Base-by-base conservation (phyloP, 2,329 filamentous ascomycete genomes). In the Penicillium sclerotigenum region DNA sequence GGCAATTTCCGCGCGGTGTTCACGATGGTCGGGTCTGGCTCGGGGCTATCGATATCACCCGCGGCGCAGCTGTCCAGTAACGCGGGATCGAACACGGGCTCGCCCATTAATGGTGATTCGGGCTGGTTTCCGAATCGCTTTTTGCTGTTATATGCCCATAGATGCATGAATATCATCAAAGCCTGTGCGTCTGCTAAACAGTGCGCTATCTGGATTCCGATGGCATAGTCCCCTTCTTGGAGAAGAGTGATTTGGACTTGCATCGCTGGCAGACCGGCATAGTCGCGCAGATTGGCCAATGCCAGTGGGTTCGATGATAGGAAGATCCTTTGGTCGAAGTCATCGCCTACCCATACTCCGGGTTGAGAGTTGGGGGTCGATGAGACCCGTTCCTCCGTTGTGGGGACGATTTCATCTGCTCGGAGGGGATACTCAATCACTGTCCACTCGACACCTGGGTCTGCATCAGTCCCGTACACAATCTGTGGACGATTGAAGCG, bases 121-220 rank as follows among this genome's bases (percentile, higher is more conserved):
- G 40, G 16, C 4, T 52, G 13, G 2, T 14, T 7, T 7, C 53
- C 74, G 76, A 5, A 78, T 73, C 1, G 61, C 58, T 1, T 71
- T 70, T 69, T 65, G 22, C 65, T 70, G 3, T 65, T 68, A 3
- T 63, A 65, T 1, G 75, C 72, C 78, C 76, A 81, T 16, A 71
- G 61, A 31, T 75, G 71, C 34, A 78, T 68, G 47, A 82, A 81
- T 4, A 69, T 61, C 52, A 76, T 66, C 52, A 82, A 61, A 0
- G 75, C 64, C 18, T 73, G 68, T 1, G 79, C 78, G 57, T 82
- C 79, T 0, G 76, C 75, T 4, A 82, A 66, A 4, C 70, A 68
- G 61, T 82, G 80, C 1, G 77, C 71, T 20, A 79, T 60, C 45
- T 71, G 71, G n/a, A 79, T 64, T 10, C 73, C 71, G 10, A 82